These are phyloP conservation scores for Goffeauzyma gilvescens DNA, from an alignment of 768 basidiomycete species.

Conservation along the genomic window DNA sequence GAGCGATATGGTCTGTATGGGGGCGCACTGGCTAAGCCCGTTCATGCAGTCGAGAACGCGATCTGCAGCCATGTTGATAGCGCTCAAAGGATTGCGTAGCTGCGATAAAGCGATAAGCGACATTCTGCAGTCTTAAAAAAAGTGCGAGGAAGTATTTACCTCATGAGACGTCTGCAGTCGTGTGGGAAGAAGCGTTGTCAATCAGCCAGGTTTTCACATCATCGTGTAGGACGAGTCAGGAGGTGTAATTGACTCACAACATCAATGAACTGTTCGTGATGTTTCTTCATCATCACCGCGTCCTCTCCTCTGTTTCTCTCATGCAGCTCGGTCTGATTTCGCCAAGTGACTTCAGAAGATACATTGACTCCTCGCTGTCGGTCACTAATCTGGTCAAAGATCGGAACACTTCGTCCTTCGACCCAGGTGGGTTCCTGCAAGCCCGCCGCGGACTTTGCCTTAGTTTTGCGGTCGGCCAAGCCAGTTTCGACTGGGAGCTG, in stretches of 20 bases:
- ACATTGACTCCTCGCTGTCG: too few species aligned
- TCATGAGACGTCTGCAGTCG: conserved; percentile 6
- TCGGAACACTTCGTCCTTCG: too few species aligned
- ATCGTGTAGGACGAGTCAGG: not conserved
- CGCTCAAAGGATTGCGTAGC: conserved; percentile 6
- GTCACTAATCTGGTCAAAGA: too few species aligned
- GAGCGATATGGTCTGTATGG: too few species aligned
- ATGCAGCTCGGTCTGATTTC: too few species aligned
- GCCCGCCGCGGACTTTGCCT: too few species aligned
- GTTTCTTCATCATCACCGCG: conserved; percentile 3
- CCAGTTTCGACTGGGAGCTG: too few species aligned
- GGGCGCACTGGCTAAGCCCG: too few species aligned
- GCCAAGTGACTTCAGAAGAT: too few species aligned
- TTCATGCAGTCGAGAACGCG: conserved; percentile 3
- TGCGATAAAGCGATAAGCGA: not conserved
- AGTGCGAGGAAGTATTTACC: not conserved
- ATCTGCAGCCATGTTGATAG: conserved; percentile 7
- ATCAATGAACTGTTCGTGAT: conserved; percentile 11
- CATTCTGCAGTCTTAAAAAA: not conserved
- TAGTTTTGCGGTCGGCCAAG: too few species aligned
- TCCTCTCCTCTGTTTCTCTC: too few species aligned
- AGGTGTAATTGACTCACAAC: not conserved
- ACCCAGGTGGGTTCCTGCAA: too few species aligned
- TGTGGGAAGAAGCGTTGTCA: not conserved
- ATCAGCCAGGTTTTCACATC: not conserved